Base-by-base conservation (phyloP, 192 early-diverging fungal genomes). In the Coemansia aciculifera region DNA sequence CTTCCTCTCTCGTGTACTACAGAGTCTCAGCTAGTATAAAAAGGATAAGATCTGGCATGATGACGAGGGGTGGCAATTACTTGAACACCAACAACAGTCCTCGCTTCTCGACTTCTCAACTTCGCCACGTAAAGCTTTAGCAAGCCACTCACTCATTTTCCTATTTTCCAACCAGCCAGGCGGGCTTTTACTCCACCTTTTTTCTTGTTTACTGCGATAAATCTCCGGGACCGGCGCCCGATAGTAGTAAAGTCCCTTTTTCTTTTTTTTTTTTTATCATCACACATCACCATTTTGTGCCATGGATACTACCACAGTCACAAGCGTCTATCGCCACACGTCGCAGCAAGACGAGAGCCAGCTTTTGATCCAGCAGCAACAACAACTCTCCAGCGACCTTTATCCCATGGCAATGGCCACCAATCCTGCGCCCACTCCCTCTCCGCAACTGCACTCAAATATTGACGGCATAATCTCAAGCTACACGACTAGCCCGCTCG, bases 401-500 rank as follows among this genome's bases (percentile, higher is more conserved):
- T 57, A 57, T 34, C 54, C 54, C 13, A 57, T 57, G 54, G 54
- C 54, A 19, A 21, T n/a, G 46, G 19, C 19, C 19, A n/a, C 5
- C 19, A n/a, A 48, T n/a, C 29, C 29, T n/a, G 27, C 29, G 6
- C 15, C 11, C 11, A n/a, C 54, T 29, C 54, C 54, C 10, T 31
- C 54, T 32, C 54, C 31, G 2, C 13, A 17, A 5, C 2, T 34
- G 54, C 51, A 54, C 51, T 54, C 51, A 11, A 12, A 23, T 24
- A 24, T 59, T 32, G 57, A 59, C 34, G 12, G 3, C 12, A 27
- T 24, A 5, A 13, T 31, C 12, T 37, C 57, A 10, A 19, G 37
- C 59, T 60, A 60, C 19, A 60, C 56, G 5, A n/a, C 56, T 13
- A 59, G 56, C 19, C 56, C 56, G 27, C 56, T 34, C 17, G 56